Base-by-base conservation (phyloP, 768 basidiomycete genomes). In the Phaffia tasmanica region DNA sequence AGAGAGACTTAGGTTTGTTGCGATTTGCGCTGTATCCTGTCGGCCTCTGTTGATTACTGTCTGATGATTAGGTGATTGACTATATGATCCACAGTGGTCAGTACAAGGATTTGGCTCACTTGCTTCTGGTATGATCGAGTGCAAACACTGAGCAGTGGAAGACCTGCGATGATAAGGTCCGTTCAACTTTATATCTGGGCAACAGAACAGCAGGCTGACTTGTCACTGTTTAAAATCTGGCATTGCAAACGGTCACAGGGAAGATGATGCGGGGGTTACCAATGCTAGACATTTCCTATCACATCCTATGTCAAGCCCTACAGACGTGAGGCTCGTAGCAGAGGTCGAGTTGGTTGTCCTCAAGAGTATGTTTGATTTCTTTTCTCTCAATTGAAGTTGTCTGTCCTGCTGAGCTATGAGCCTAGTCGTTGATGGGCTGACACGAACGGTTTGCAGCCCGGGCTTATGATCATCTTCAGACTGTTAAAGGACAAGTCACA, bases 81-180 rank as follows among this genome's bases (percentile, higher is more conserved):
- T 21, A 4, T 42, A 42, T 46, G 9, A 2, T 32, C 23, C 8
- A 54, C 32, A 65, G 65, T 67, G 46, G 57, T 63, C 11, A 35
- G 62, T 16, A 27, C 54, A 64, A 55, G 67, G 32, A 64, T 62
- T 32, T 69, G 68, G 63, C 53, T 53, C 32, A 51, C 56, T 21
- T 21, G 46, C 27, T 67, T 68, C 57, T 69, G 62, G 57, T 58
- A 67, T 49, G 66, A 70, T 65, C 42, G 66, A 90, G 88, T 76
- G 15, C 88, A 92, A 85, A 90, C 88, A 75, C 79, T 95, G 67
- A 90, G 89, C 4, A 93, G 88, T 7, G 92, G 91, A 57, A 83
- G 91, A 48, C 92, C 92, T 7, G 85, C 94, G 65, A 84, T 95
- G 47, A 78, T 97, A 32, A 83, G 90, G 35, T 42, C 35, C 35